Base-by-base conservation (phyloP, 139 green algal genomes). In the Chlamydomonas sp. region DNA sequence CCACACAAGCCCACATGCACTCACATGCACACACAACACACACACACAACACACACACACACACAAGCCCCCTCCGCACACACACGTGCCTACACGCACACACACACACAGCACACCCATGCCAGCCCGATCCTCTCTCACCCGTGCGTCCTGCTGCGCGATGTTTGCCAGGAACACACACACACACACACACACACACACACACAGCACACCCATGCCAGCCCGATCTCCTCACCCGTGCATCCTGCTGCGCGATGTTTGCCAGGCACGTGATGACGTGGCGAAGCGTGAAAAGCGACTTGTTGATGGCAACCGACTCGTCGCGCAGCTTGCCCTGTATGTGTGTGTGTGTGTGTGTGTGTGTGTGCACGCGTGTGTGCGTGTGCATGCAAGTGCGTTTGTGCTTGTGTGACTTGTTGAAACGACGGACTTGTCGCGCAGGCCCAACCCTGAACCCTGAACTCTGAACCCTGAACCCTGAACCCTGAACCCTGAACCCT, bases 271-370 rank as follows among this genome's bases (percentile, higher is more conserved):
- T 65, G 48, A 71, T 67, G 63, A 76, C 76, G 63, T 87, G 76
- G 0, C 81, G 67, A 20, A 87, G 65, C 0, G 81, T 81, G 49
- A 87, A 80, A 3, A 87, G 76, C 10, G 78, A 84, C 67, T 87
- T 82, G 78, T 87, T 87, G 78, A 87, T 87, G 39, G 71, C 67
- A 2, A 88, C 71, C 29, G 54, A 71, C 75, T 88, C 82, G 33
- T 85, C 67, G 1, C 68, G 69, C 33, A 85, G 50, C 3, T 69
- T 69, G 62, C 62, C 62, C 22, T 28, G 24, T 33, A 24, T 1
- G 35, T n/a, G n/a, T 54, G 28, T 13, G 13, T 26, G 43, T 16
- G 16, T 54, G 43, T 26, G 43, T 13, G 43, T 54, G 43, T 54
- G 22, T 35, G 24, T 5, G 29, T 30, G 38, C 35, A 48, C 22